Percentiles rank a stretch among this genome's conserved stretches.
phyloP scores from a whole-genome alignment of 495 filamentous ascomycete genomes.

The Tuber indicum region DNA sequence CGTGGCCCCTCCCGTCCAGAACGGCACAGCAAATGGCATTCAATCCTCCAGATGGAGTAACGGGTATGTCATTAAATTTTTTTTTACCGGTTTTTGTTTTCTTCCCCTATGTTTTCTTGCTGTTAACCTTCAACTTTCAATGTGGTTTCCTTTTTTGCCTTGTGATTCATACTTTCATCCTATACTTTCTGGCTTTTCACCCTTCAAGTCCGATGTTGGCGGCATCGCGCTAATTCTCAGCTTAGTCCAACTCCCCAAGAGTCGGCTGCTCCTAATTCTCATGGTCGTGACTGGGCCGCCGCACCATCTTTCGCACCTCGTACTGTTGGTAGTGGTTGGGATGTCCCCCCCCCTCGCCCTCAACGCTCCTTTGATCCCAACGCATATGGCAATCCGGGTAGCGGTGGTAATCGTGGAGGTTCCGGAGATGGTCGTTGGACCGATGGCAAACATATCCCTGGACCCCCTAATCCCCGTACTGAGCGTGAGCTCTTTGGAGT shows the following conservation, averaged over 20 bases:
- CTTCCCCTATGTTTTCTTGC: conserved; percentile 19
- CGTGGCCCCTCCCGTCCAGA: conserved; percentile 38
- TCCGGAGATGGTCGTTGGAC: conserved; percentile 92
- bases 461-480: conserved; percentile 74
- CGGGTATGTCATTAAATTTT: conserved; percentile 44
- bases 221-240: conserved; percentile 19
- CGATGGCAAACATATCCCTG: conserved; percentile 92
- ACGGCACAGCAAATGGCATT: conserved; percentile 38
- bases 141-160: conserved; percentile 18
- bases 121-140: conserved; percentile 16
- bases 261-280: conserved; percentile 49
- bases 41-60: conserved; percentile 39
- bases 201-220: conserved; percentile 9
- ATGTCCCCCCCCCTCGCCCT: conserved; percentile 34
- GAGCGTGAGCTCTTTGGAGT: conserved; percentile 95
- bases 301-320: conserved; percentile 66
- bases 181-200: conserved; percentile 1
- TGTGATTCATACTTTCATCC: conserved; percentile 14
- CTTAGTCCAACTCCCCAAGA: conserved; percentile 44
- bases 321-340: conserved; percentile 32
- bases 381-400: conserved; percentile 35
- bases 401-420: conserved; percentile 25
- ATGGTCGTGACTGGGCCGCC: conserved; percentile 54
- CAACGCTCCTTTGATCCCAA: conserved; percentile 35
- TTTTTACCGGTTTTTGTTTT: conserved; percentile 3